Evolutionary conservation across 768 basidiomycete genomes (phyloP).

Genomic region (Kwoniella sp.): DNA sequence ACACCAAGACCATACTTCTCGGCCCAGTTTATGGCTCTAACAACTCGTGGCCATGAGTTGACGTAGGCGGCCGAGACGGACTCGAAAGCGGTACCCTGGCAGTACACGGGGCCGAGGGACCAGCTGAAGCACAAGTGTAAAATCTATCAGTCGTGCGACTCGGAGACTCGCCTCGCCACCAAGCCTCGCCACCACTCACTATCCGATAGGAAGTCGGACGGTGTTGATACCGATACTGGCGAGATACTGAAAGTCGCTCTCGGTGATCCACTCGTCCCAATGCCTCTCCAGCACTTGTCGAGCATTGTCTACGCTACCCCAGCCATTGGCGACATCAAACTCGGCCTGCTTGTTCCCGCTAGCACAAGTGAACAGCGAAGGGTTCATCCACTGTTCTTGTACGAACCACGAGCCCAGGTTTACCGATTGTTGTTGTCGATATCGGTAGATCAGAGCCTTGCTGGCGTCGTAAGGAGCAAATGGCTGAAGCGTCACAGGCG

Average conservation of each 20-base stretch:
- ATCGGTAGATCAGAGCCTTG: conserved; percentile 64
- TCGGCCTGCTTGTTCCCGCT: conserved; percentile 63
- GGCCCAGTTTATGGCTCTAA: conserved; percentile 52
- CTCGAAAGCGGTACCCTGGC: conserved; percentile 47
- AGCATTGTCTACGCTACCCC: conserved; percentile 54
- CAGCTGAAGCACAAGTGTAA: too few species aligned
- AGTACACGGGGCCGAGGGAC: conserved; percentile 46
- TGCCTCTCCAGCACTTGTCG: conserved; percentile 43
- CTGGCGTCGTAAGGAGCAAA: conserved; percentile 63
- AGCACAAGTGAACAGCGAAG: conserved; percentile 67
- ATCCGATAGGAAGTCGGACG: conserved; percentile 50
- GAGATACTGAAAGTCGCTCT: conserved; percentile 48
- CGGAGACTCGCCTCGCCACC: too few species aligned
- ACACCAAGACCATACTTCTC: conserved; percentile 53
- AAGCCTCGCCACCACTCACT: conserved; percentile 29
- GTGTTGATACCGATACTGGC: conserved; percentile 52
- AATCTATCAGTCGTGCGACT: too few species aligned
- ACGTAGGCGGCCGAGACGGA: conserved; percentile 44
- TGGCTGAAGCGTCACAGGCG: conserved; percentile 49
- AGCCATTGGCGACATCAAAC: conserved; percentile 69
- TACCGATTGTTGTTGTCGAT: conserved; percentile 67
- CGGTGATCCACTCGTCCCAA: conserved; percentile 54
- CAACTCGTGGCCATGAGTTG: conserved; percentile 49
- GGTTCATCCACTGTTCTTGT: conserved; percentile 74
- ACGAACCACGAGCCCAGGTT: conserved; percentile 75